Evolutionary conservation across 2,329 filamentous ascomycete species (phyloP).

Genomic region (Exophiala phaeomuriformis): DNA sequence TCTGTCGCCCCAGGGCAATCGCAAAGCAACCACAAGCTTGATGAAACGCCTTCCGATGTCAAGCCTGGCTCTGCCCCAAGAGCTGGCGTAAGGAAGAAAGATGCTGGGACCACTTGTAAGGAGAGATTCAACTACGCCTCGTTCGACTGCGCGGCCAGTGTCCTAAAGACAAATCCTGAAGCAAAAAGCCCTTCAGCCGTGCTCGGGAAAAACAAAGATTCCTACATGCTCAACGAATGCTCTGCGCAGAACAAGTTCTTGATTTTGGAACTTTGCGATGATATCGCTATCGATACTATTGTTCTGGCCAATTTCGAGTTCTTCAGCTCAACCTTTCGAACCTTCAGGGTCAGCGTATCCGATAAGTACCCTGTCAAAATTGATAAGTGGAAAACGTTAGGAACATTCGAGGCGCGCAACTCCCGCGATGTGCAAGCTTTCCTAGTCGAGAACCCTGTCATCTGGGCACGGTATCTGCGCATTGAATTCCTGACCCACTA

Average conservation of each 20-base stretch:
- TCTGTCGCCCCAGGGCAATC: conserved; percentile 16
- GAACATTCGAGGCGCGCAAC: conserved; percentile 84
- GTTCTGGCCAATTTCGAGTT: conserved; percentile 99
- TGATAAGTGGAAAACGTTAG: conserved; percentile 85
- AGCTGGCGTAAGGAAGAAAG: conserved; percentile 67
- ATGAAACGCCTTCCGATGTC: conserved; percentile 36
- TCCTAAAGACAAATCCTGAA: conserved; percentile 80
- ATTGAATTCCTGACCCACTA: conserved; percentile 91
- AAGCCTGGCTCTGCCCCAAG: conserved; percentile 43
- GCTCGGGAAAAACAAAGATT: conserved; percentile 93
- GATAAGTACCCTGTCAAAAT: conserved; percentile 89
- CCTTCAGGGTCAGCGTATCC: conserved; percentile 84
- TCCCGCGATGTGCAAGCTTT: conserved; percentile 92
- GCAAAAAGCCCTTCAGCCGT: conserved; percentile 84
- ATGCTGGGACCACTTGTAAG: conserved; percentile 95
- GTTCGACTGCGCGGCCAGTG: conserved; percentile 90
- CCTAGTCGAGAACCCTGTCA: conserved; percentile 84
- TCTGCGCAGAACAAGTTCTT: conserved; percentile 81
- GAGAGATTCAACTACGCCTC: conserved; percentile 96
- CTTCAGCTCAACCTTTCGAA: conserved; percentile 93
- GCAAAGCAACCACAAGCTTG: conserved; percentile 29
- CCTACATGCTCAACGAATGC: conserved; percentile 95
- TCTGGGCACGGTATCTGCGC: conserved; percentile 88
- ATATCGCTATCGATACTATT: conserved; percentile 80
- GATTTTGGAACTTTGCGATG: conserved; percentile 86